Evolutionary conservation across 164 flowering plant genomes (phyloP).

Genomic region (Vitis labrusca): DNA sequence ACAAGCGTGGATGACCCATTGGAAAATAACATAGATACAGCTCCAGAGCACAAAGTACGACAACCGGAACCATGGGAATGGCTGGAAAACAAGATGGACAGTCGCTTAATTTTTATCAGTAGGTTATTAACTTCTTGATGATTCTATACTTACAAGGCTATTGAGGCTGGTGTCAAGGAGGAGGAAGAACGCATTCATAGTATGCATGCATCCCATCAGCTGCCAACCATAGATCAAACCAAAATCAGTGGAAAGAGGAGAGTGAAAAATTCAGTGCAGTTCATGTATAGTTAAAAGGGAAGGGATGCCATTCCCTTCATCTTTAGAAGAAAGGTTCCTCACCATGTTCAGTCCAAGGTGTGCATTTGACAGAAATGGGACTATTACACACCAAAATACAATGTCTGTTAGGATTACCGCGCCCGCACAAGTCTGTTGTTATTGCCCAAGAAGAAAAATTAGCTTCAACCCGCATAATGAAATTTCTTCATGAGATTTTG

Average conservation of each 20-base stretch:
- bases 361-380: slow-evolving; percentile 53
- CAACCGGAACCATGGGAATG: slow-evolving; percentile 60
- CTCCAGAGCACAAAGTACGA: slow-evolving; percentile 71
- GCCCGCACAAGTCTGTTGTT: slow-evolving; percentile 73
- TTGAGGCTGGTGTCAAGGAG: slow-evolving; percentile 59
- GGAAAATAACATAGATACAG: slow-evolving; percentile 51
- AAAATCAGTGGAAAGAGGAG: neutral
- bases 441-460: neutral
- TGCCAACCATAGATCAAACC: slow-evolving; percentile 25
- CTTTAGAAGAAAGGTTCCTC: slow-evolving; percentile 9
- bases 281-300: no score
- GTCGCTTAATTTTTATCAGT: neutral
- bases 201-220: slow-evolving; percentile 72
- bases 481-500: no score
- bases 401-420: slow-evolving; percentile 82
- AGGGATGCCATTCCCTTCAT: no score
- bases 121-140: neutral
- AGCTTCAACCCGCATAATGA: no score
- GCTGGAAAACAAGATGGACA: neutral
- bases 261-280: neutral
- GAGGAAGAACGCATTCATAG: slow-evolving; percentile 56
- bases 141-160: slow-evolving; percentile 52
- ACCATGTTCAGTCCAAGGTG: slow-evolving; percentile 52
- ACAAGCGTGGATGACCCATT: slow-evolving; percentile 72
- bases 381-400: slow-evolving; percentile 76